Conservation (phyloP, 2,329 filamentous ascomycete species). For the Aphanoascus verrucosus region DNA sequence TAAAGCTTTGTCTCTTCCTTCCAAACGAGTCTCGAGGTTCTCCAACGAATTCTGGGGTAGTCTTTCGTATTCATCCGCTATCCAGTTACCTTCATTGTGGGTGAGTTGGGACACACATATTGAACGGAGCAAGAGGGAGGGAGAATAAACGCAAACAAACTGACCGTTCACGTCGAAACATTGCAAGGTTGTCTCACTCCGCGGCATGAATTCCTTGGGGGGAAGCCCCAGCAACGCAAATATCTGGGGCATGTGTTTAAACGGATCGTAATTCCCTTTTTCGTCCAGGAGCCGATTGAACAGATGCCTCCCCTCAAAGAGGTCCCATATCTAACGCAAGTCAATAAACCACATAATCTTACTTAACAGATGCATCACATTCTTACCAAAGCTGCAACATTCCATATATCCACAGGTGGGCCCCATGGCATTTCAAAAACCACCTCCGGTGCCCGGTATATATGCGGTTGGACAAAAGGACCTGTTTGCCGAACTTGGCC, state of each 20-base stretch:
- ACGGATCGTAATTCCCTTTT: slow-evolving; percentile 19
- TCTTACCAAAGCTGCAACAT: slow-evolving; percentile 21
- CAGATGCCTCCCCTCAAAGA: slow-evolving; percentile 14
- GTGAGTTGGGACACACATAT: no score
- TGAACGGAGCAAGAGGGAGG: no score
- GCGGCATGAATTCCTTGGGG: slow-evolving; percentile 19
- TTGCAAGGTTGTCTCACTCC: slow-evolving; percentile 23
- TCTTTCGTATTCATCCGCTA: no score
- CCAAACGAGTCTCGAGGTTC: no score
- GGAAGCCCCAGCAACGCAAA: slow-evolving; percentile 23
- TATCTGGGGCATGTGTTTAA: slow-evolving; percentile 23
- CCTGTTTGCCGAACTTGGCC: slow-evolving; percentile 26
- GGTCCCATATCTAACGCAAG: slow-evolving; percentile 13
- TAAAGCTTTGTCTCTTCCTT: slow-evolving; percentile 18
- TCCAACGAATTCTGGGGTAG: no score
- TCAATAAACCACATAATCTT: neutral
- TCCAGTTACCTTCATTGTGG: no score
- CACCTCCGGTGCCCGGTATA: slow-evolving; percentile 25
- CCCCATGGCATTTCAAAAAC: slow-evolving; percentile 21
- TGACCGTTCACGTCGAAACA: slow-evolving; percentile 22
- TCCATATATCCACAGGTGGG: slow-evolving; percentile 25
- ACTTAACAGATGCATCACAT: neutral
- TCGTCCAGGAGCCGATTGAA: slow-evolving; percentile 18
- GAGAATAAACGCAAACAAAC: neutral
- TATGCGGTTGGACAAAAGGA: slow-evolving; percentile 34